Evolutionary conservation across 306 rosid genomes (phyloP), one percentile per base, ranked within the genome.

Genomic region (Lathyrus oleraceus): DNA sequence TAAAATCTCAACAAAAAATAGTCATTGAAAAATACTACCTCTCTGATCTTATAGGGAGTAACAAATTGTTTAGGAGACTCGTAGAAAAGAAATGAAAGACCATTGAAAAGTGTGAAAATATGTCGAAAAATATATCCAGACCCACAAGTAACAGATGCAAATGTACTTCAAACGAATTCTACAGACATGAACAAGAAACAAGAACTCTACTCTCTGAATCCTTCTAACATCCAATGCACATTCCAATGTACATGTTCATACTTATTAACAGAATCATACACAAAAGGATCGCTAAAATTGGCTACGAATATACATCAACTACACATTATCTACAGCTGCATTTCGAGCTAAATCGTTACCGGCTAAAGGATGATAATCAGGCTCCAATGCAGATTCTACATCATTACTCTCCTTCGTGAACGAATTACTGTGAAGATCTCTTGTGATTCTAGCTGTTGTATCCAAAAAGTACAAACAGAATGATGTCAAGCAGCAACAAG

Each of bases 401-500:
- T 77, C 83, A 19, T 12, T 49, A 11, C 11, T 64, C 27, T 80
- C 87, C 70, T 82, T 85, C 61, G 17, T 81, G 79, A 81, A 42
- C 11, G 92, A 79, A 75, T 73, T 64, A 17, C 61, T 65, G 61
- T 85, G 95, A 80, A 92, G 85, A 61, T 70, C 72, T 73, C 87
- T 40, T 7, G 98, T 77, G 64, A 88, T 73, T 72, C 68, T 89
- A 32, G 88, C 80, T 21, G 96, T 87, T n/a, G 95, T 90, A 71
- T 92, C 96, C 85, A 88, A 80, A 82, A 89, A 88, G 78, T 85
- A 92, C 69, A 92, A 84, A 65, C 75, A 19, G 25, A 78, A 72
- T 9, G 80, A 69, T 74, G 89, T 85, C 58, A 89, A 48, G 67
- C 90, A 77, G 74, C 86, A 86, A 61, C 93, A 85, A 39, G 56